Percentiles rank a stretch among this genome's conserved stretches.
These are phyloP conservation scores for Camelina neglecta DNA, from an alignment of 345 rosid species.

Conservation along the genomic window DNA sequence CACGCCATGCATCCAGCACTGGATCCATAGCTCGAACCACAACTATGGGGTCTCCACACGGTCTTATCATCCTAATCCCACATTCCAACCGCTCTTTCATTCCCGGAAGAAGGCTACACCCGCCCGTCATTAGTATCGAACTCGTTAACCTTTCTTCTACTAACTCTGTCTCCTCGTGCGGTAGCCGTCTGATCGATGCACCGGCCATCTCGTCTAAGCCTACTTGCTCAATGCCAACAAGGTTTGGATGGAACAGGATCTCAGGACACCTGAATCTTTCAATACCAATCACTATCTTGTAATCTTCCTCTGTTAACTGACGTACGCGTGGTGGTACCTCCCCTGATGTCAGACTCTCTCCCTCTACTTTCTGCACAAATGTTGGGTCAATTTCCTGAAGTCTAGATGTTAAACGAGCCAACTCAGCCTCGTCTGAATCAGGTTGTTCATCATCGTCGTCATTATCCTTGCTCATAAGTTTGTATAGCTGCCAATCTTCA, in stretches of 20 bases:
- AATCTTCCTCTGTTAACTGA: conserved; percentile 86
- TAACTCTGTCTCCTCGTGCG: conserved; percentile 48
- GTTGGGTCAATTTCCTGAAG: conserved; percentile 87
- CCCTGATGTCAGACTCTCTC: conserved; percentile 57
- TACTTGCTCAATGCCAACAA: conserved; percentile 81
- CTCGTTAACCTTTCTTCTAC: conserved; percentile 71
- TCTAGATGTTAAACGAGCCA: conserved; percentile 70
- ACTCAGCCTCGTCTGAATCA: conserved; percentile 78
- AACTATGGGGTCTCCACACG: conserved; percentile 71
- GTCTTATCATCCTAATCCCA: conserved; percentile 83
- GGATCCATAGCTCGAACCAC: conserved; percentile 78
- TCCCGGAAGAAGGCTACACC: conserved; percentile 73
- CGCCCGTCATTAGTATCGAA: conserved; percentile 82
- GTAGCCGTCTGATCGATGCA: conserved; percentile 71
- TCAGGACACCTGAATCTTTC: conserved; percentile 94
- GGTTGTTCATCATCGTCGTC: conserved; percentile 76
- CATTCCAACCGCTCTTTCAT: conserved; percentile 72
- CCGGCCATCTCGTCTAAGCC: conserved; percentile 91
- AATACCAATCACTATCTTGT: conserved; percentile 73
- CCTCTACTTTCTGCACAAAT: conserved; percentile 69
- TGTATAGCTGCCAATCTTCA: conserved; percentile 98
- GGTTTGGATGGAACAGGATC: conserved; percentile 76
- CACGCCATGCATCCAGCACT: conserved; percentile 94
- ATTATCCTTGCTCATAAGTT: conserved; percentile 86
- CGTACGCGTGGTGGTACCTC: conserved; percentile 66